These are phyloP conservation scores for Podaxis mareebaensis DNA, from an alignment of 768 basidiomycete genomes.

Conservation along the genomic window DNA sequence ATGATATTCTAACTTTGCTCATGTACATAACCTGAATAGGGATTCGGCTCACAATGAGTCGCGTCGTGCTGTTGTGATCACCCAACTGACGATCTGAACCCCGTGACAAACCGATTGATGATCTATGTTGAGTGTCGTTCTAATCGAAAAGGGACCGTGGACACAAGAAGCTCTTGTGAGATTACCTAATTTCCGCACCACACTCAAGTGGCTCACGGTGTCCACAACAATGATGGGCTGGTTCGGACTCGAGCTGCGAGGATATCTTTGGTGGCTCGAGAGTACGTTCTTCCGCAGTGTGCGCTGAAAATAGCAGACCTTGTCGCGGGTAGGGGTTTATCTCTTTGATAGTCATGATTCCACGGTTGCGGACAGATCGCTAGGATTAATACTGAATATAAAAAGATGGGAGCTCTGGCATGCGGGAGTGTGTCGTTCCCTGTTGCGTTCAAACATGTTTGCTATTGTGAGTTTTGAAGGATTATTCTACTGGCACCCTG, in stretches of 20 bases:
- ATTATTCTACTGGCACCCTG: not conserved
- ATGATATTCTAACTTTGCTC: not conserved
- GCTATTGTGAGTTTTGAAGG: slow-evolving; percentile 21
- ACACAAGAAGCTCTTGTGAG: no score
- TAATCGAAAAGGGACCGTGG: no score
- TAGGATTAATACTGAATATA: not conserved
- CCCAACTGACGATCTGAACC: not conserved
- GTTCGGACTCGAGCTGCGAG: no score
- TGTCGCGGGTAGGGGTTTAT: not conserved
- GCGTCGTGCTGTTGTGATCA: not conserved
- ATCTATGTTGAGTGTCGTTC: no score
- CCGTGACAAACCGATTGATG: not conserved
- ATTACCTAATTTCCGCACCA: no score
- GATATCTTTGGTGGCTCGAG: not conserved
- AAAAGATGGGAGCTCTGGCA: not conserved
- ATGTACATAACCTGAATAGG: not conserved
- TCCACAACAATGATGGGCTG: no score
- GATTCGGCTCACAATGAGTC: not conserved
- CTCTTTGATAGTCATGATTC: not conserved
- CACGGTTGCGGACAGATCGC: not conserved
- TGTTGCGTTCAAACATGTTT: not conserved
- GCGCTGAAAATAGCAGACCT: not conserved
- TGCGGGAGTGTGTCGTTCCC: not conserved
- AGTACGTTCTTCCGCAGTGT: no score
- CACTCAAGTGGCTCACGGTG: no score